Evolutionary conservation across 768 basidiomycete species (phyloP).

Genomic region (Lactifluus subvellereus): DNA sequence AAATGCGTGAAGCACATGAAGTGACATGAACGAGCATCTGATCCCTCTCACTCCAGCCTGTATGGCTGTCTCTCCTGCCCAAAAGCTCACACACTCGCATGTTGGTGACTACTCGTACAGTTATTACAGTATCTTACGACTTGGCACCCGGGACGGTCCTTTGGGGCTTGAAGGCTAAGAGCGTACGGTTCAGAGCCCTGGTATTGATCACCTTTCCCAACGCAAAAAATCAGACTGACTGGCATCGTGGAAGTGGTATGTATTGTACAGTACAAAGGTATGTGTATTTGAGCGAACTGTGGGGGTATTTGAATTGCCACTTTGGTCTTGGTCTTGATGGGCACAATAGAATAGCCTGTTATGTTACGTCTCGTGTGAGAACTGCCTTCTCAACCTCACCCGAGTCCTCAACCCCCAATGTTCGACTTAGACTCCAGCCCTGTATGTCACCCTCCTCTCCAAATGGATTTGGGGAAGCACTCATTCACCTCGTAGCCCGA

Average conservation of each 20-base stretch:
- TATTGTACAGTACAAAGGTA: too few species aligned
- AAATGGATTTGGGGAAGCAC: neutral
- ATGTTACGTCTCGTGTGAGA: neutral
- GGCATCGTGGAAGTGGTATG: too few species aligned
- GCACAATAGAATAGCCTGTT: neutral
- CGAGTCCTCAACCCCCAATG: neutral
- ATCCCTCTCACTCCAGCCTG: neutral
- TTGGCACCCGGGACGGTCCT: too few species aligned
- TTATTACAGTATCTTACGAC: neutral
- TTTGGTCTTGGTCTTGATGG: neutral
- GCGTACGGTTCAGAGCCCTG: too few species aligned
- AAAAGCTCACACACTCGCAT: neutral
- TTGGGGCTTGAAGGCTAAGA: too few species aligned
- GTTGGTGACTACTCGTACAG: neutral
- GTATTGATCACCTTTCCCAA: too few species aligned
- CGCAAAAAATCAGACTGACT: too few species aligned
- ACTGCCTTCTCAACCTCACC: neutral
- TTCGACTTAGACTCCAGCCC: neutral
- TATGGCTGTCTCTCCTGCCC: too few species aligned
- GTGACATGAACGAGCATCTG: neutral
- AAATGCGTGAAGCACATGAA: neutral
- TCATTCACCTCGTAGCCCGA: neutral
- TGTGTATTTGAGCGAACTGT: neutral
- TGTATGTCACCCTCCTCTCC: slow-evolving; percentile 6
- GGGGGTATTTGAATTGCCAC: neutral